These are phyloP conservation scores for Podaxis sp. DNA, from an alignment of 768 basidiomycete genomes.

Conservation along the genomic window DNA sequence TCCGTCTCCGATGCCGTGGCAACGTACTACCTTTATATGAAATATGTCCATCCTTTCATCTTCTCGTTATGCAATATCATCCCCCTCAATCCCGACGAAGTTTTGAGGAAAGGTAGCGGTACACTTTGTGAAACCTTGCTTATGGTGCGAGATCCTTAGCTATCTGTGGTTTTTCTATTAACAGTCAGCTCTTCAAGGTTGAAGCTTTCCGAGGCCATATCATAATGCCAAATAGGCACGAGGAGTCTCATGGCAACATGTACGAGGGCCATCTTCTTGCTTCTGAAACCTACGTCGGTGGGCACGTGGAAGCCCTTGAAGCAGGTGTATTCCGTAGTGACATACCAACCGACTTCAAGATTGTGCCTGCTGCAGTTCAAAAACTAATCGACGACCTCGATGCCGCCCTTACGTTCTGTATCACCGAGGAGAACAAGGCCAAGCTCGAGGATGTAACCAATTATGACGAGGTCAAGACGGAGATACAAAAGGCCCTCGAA, in stretches of 20 bases:
- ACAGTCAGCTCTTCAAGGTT: constrained; percentile 53
- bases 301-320: constrained; percentile 97
- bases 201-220: constrained; percentile 91
- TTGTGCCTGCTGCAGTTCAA: constrained; percentile 84
- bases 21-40: constrained; percentile 99
- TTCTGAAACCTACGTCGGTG: constrained; percentile 98
- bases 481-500: constrained; percentile 79
- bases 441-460: constrained; percentile 86
- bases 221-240: constrained; percentile 98
- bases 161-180: background rate
- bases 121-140: constrained; percentile 96
- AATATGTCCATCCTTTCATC: constrained; percentile 99
- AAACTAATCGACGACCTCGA: constrained; percentile 95
- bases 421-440: constrained; percentile 80
- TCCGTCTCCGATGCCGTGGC: constrained; percentile 99
- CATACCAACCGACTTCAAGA: constrained; percentile 92
- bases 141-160: constrained; percentile 65
- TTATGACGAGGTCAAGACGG: constrained; percentile 87
- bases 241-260: constrained; percentile 89
- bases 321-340: constrained; percentile 98
- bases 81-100: constrained; percentile 94
- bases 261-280: constrained; percentile 96
- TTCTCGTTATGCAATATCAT: constrained; percentile 99
- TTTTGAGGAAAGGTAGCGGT: constrained; percentile 92
- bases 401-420: constrained; percentile 85